A percentile compares a stretch with the other conserved stretches of the same genome.
Evolutionary conservation across 2,329 filamentous ascomycete genomes (phyloP).

Genomic region (Tolypocladium amazonense): DNA sequence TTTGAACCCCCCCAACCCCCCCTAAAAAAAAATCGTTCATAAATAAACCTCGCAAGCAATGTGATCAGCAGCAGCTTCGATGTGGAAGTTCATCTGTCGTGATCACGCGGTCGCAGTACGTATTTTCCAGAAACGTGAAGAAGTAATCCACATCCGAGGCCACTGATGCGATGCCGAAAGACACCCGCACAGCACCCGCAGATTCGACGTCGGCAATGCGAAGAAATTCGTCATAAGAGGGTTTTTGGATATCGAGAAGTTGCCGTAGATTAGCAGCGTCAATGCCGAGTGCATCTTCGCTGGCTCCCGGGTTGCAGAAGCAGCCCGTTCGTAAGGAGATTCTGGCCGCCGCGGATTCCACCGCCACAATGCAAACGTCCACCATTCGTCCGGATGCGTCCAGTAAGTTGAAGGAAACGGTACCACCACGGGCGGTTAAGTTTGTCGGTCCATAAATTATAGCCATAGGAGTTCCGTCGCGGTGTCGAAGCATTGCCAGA

Average conservation of each 20-base stretch:
- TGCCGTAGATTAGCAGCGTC: neutral
- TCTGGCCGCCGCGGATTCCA: constrained; percentile 17
- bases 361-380: constrained; percentile 24
- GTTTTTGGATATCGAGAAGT: neutral
- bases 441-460: constrained; percentile 23
- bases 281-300: constrained; percentile 23
- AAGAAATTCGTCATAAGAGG: constrained; percentile 11
- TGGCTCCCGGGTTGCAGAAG: constrained; percentile 30
- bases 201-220: constrained; percentile 7
- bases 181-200: constrained; percentile 24
- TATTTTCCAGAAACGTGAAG: constrained; percentile 19
- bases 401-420: constrained; percentile 27
- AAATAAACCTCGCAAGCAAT: neutral
- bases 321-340: constrained; percentile 31
- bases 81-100: neutral
- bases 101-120: constrained; percentile 18
- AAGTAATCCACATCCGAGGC: constrained; percentile 23
- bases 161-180: constrained; percentile 26
- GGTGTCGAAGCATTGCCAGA: constrained; percentile 18
- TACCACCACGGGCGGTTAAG: constrained; percentile 20
- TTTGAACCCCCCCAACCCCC: too few relatives aligned
- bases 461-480: constrained; percentile 20
- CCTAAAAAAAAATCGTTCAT: too few relatives aligned
- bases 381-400: constrained; percentile 19
- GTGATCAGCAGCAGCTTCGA: neutral